Base-by-base conservation (phyloP, 1,139 yeast species). In the Pichia cactophila region DNA sequence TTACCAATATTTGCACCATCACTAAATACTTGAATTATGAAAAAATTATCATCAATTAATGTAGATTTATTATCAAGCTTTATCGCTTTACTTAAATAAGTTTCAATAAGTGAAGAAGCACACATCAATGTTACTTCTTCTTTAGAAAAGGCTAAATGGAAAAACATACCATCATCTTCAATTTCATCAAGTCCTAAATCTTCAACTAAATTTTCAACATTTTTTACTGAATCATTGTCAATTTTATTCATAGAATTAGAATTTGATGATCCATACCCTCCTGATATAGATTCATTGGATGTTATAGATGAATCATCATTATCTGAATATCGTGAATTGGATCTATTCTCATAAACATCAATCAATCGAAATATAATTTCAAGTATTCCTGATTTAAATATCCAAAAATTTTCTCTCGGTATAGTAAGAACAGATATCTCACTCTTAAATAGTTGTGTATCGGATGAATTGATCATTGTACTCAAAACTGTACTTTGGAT, bases 11-110 rank as follows among this genome's bases (percentile, higher is more conserved):
- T 74, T 20, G 72, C 70, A 0, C 87, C 85, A 53, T 80, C 86
- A 48, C 80, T 76, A 54, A 81, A 83, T 4, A 83, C 77, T 54
- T 80, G 85, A 35, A 83, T 66, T 31, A 75, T 75, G 38, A 80
- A 66, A 58, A 75, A 83, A 26, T 68, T 67, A 33, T 75, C 75
- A 1, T 69, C 67, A 10, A 80, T 57, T n/a, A 80, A 58, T 28
- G 50, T 73, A 60, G 61, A 50, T 31, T 46, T 46, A 3, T 26
- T 17, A 26, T 52, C 56, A 4, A 59, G 40, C 8, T 50, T 38
- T 12, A 64, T 48, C 7, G 66, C 53, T 7, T 55, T 51, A 3
- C 23, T 42, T 17, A 65, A 52, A 43, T 54, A 59, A 41, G 48
- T 51, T 4, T 55, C 43, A 3, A 62, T 56, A 26, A 58, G 40